Evolutionary conservation across 2,329 filamentous ascomycete species (phyloP), one percentile per base, ranked within the genome.

Genomic region (Sclerotinia nivalis): DNA sequence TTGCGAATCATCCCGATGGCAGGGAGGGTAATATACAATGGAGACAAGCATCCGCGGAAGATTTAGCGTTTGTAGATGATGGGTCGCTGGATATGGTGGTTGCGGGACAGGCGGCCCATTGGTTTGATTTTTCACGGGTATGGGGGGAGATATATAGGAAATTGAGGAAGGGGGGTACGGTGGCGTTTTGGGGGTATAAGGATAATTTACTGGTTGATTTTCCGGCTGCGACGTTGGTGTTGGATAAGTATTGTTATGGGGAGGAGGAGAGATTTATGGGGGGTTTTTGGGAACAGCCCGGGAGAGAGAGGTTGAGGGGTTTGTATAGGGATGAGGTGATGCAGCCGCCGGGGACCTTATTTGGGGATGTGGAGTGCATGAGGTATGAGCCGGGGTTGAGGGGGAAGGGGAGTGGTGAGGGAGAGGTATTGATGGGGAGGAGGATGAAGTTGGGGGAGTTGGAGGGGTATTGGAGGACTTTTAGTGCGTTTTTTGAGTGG

Each of bases 151-250:
- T 90, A 70, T 80, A 80, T 13, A 82, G 86, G 18, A 83, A 88
- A 10, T 79, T 89, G 54, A 82, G 84, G 62, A 77, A 78, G 2
- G 85, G 85, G 20, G 88, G 87, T 22, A 87, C 86, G 0, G 74
- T 91, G n/a, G 87, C 87, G 0, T 88, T 89, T 76, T 90, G 85
- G 86, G 88, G 87, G 2, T 91, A 91, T 78, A 88, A 87, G 75
- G 88, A 91, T 78, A 87, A 86, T 75, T 81, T 88, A 47, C 83
- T 91, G 66, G 78, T 88, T 22, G 84, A 85, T 31, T 83, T 83
- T 72, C 83, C 85, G 9, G 74, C 76, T 47, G 86, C 86, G 22
- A 88, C 84, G 34, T 76, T 77, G 58, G 81, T 90, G 34, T 81
- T 89, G 75, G 80, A 86, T 75, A 78, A 80, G 40, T 90, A 86